phyloP scores from a whole-genome alignment of 2,329 filamentous ascomycete species.

The Talaromyces marneffei region DNA sequence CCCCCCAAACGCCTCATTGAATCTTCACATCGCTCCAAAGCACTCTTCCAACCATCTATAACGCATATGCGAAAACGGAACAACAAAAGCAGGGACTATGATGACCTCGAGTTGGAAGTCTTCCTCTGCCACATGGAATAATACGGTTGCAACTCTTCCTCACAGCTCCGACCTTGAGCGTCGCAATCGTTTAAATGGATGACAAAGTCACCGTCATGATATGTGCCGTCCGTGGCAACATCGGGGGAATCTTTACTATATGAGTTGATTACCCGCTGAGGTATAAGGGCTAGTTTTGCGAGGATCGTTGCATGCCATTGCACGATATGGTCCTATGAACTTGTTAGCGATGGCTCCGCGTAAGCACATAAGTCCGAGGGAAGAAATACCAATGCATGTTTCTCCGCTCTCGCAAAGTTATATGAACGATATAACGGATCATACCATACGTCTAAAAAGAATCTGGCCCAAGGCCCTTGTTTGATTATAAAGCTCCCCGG shows the following conservation, averaged over 20 bases:
- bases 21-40: background rate
- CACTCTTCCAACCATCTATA: background rate
- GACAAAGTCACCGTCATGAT: slow-evolving; percentile 78
- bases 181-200: slow-evolving; percentile 73
- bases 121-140: slow-evolving; percentile 38
- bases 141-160: slow-evolving; percentile 61
- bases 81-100: background rate
- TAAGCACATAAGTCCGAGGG: slow-evolving; percentile 35
- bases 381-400: slow-evolving; percentile 70
- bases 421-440: slow-evolving; percentile 90
- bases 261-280: slow-evolving; percentile 75
- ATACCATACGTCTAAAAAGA: slow-evolving; percentile 92
- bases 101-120: slow-evolving; percentile 1
- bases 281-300: slow-evolving; percentile 81
- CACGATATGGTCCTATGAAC: slow-evolving; percentile 69
- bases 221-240: slow-evolving; percentile 52
- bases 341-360: slow-evolving; percentile 1
- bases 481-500: slow-evolving; percentile 72
- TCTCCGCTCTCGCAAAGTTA: slow-evolving; percentile 93
- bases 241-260: slow-evolving; percentile 53
- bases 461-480: slow-evolving; percentile 85
- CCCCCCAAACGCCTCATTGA: background rate
- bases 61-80: background rate
- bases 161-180: slow-evolving; percentile 57
- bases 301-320: slow-evolving; percentile 98